Conservation (phyloP, 2,329 filamentous ascomycete species). For the Seiridium cupressi region DNA sequence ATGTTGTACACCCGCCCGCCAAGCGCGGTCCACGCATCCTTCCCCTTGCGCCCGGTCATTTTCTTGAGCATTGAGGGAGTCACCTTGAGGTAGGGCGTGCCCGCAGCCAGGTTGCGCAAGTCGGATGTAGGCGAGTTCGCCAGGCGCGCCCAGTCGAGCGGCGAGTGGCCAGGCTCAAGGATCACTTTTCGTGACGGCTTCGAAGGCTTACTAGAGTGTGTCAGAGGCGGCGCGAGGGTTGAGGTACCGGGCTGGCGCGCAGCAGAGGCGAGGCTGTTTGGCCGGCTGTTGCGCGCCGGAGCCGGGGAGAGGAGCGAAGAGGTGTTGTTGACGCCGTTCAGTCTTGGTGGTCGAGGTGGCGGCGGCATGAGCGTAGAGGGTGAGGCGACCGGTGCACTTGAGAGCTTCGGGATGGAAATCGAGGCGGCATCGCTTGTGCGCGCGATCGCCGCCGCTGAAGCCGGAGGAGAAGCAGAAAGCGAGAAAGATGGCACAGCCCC, state of each 20-base stretch:
- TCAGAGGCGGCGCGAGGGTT: conserved; percentile 54
- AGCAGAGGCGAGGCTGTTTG: conserved; percentile 34
- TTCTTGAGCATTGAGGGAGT: conserved; percentile 76
- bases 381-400: conserved; percentile 7
- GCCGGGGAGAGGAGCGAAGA: conserved; percentile 6
- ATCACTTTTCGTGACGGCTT: conserved; percentile 70
- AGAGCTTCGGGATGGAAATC: conserved; percentile 13
- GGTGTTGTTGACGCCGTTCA: conserved; percentile 16
- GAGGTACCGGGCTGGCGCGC: conserved; percentile 29
- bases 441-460: conserved; percentile 23
- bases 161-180: conserved; percentile 87
- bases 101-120: conserved; percentile 59
- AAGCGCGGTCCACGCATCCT: conserved; percentile 86
- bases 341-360: conserved; percentile 21
- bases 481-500: conserved; percentile 43
- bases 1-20: conserved; percentile 94
- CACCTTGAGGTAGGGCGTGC: conserved; percentile 64
- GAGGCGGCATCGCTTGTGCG: conserved; percentile 12
- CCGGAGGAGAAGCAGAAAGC: conserved; percentile 32
- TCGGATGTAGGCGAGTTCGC: conserved; percentile 60
- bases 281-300: conserved; percentile 21
- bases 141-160: conserved; percentile 91
- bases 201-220: conserved; percentile 47
- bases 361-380: conserved; percentile 14
- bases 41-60: conserved; percentile 79